Conservation (phyloP, 1,139 yeast species). For the Sugiyamaella castrensis region DNA sequence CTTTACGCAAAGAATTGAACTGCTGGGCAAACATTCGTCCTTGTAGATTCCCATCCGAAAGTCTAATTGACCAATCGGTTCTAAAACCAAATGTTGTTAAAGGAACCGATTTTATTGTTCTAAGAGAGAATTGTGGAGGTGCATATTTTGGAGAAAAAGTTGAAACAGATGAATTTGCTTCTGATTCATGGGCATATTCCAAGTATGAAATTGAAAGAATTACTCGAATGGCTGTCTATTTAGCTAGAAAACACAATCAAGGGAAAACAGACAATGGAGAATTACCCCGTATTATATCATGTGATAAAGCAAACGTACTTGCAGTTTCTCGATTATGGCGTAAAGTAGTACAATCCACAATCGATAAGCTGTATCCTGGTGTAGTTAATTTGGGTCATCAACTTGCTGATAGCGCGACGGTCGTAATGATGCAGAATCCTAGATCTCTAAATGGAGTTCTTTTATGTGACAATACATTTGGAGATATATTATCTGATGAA, state of each 20-base stretch:
- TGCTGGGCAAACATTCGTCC: conserved; percentile 85
- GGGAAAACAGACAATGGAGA: conserved; percentile 31
- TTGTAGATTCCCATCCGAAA: conserved; percentile 74
- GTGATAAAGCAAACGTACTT: conserved; percentile 83
- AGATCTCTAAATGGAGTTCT: conserved; percentile 76
- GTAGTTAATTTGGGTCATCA: conserved; percentile 65
- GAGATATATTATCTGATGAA: conserved; percentile 85
- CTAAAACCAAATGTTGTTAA: conserved; percentile 66
- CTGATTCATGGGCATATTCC: conserved; percentile 78
- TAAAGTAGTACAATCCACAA: conserved; percentile 70
- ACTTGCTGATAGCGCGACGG: conserved; percentile 84
- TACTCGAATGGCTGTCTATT: conserved; percentile 84
- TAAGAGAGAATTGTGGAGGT: conserved; percentile 86
- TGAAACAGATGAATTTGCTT: conserved; percentile 72
- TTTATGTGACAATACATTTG: conserved; percentile 82
- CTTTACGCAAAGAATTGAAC: conserved; percentile 76
- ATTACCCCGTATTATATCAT: conserved; percentile 64
- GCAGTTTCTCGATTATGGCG: conserved; percentile 88
- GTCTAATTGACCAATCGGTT: conserved; percentile 70
- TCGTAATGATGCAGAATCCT: conserved; percentile 78
- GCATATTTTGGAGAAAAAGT: conserved; percentile 82
- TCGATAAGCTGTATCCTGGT: conserved; percentile 71
- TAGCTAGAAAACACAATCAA: conserved; percentile 81
- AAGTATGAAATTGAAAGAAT: conserved; percentile 78
- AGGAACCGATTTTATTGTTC: conserved; percentile 78